Percentiles rank a stretch among this genome's conserved stretches.
These are phyloP conservation scores for Bathelium albidoporum DNA, from an alignment of 495 filamentous ascomycete species.

Conservation along the genomic window DNA sequence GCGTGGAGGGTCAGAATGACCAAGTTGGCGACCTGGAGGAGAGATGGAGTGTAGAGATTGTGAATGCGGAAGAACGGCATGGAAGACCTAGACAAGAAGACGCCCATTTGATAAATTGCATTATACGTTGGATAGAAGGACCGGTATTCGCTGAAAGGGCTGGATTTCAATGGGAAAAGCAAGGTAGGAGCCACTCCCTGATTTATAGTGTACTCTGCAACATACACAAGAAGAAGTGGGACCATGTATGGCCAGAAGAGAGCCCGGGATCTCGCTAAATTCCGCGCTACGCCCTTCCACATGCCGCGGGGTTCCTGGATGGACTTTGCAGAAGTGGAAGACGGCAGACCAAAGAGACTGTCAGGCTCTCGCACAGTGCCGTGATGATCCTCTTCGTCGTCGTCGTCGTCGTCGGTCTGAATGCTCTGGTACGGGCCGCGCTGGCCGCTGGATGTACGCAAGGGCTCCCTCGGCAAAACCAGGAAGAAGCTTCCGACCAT, in stretches of 20 bases:
- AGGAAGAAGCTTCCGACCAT: slow-evolving; percentile 82
- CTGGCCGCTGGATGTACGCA: not conserved
- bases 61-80: slow-evolving; percentile 76
- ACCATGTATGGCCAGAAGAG: slow-evolving; percentile 75
- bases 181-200: slow-evolving; percentile 83
- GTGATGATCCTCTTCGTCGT: slow-evolving; percentile 30
- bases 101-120: slow-evolving; percentile 85
- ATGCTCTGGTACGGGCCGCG: slow-evolving; percentile 10
- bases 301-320: not conserved
- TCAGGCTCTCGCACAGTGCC: slow-evolving; percentile 8
- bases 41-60: slow-evolving; percentile 66
- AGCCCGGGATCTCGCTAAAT: slow-evolving; percentile 41
- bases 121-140: slow-evolving; percentile 91
- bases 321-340: not conserved
- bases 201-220: slow-evolving; percentile 95
- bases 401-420: slow-evolving; percentile 19
- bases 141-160: slow-evolving; percentile 71
- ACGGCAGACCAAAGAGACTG: not conserved
- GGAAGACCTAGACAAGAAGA: slow-evolving; percentile 87
- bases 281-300: slow-evolving; percentile 36
- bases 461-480: slow-evolving; percentile 55
- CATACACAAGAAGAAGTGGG: slow-evolving; percentile 81
- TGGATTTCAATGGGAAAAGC: slow-evolving; percentile 65
- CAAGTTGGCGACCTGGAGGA: slow-evolving; percentile 78
- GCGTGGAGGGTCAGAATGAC: slow-evolving; percentile 62